phyloP scores from a whole-genome alignment of 1,139 yeast species.

The Geotrichum siamense region DNA sequence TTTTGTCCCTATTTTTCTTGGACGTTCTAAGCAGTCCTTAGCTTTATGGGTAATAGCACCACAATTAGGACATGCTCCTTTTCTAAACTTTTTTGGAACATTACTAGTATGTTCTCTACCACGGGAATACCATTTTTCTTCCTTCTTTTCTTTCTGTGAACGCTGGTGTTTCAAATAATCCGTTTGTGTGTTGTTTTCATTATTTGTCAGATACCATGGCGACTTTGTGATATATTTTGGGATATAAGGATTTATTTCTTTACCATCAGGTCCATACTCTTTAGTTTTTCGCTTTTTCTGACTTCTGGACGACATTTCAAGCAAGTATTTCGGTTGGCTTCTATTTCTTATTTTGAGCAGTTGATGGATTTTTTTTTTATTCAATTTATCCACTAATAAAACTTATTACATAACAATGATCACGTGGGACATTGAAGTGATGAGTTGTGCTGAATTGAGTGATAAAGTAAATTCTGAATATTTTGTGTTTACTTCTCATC shows the following conservation, averaged over 20 bases:
- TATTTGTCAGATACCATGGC: conserved; percentile 44
- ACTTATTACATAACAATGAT: not conserved
- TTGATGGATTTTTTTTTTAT: not conserved
- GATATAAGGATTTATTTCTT: conserved; percentile 33
- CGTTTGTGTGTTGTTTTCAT: conserved; percentile 17
- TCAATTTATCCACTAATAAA: too few relatives aligned
- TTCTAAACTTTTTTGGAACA: conserved; percentile 31
- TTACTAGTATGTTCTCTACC: conserved; percentile 22
- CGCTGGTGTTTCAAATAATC: conserved; percentile 50
- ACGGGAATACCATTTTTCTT: conserved; percentile 32
- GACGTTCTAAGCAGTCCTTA: conserved; percentile 47
- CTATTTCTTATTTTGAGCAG: too few relatives aligned
- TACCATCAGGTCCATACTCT: conserved; percentile 35
- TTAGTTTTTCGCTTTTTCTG: conserved; percentile 2
- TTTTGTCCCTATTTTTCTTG: conserved; percentile 39
- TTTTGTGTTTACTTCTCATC: too few relatives aligned
- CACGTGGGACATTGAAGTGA: too few relatives aligned
- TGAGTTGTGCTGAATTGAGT: too few relatives aligned
- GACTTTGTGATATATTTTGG: conserved; percentile 42
- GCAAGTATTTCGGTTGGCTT: too few relatives aligned
- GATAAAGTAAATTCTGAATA: too few relatives aligned
- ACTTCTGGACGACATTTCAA: conserved; percentile 1
- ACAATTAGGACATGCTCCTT: conserved; percentile 47
- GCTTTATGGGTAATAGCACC: conserved; percentile 44
- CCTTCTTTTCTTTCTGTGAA: conserved; percentile 28